phyloP scores from a whole-genome alignment of 2,329 filamentous ascomycete genomes.

The Macrophomina phaseolina region DNA sequence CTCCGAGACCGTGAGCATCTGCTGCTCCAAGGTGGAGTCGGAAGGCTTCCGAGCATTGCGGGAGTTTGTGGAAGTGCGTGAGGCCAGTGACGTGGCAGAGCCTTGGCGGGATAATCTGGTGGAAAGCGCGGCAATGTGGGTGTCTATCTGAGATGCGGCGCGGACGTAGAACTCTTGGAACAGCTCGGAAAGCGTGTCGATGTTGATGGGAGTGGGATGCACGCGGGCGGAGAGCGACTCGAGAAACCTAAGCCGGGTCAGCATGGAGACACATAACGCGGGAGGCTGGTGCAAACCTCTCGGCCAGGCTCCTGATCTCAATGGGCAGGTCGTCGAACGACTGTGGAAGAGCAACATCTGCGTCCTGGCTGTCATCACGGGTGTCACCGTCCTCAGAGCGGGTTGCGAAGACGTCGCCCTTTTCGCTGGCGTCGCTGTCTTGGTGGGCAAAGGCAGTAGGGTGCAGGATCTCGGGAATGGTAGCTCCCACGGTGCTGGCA shows the following conservation, averaged over 20 bases:
- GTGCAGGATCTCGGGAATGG: slow-evolving; percentile 51
- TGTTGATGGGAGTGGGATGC: slow-evolving; percentile 79
- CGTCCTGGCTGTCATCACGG: slow-evolving; percentile 33
- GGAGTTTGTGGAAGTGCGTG: slow-evolving; percentile 56
- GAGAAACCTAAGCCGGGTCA: slow-evolving; percentile 70
- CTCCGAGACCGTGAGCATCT: slow-evolving; percentile 91
- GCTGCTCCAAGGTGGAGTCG: slow-evolving; percentile 62
- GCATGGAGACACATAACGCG: not conserved
- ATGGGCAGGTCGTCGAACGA: slow-evolving; percentile 90
- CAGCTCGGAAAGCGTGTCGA: slow-evolving; percentile 80
- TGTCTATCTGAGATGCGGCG: slow-evolving; percentile 81
- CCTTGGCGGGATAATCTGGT: slow-evolving; percentile 73
- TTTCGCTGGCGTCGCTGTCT: slow-evolving; percentile 40
- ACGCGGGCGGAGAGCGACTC: slow-evolving; percentile 88
- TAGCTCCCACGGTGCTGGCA: slow-evolving; percentile 52
- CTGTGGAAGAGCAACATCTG: slow-evolving; percentile 56
- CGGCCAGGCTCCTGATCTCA: slow-evolving; percentile 87
- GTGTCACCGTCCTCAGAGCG: slow-evolving; percentile 40
- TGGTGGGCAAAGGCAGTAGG: slow-evolving; percentile 47
- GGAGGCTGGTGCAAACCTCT: slow-evolving; percentile 65
- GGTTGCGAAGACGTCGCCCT: slow-evolving; percentile 49
- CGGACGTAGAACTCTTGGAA: slow-evolving; percentile 94
- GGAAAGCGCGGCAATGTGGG: slow-evolving; percentile 81
- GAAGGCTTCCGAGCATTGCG: slow-evolving; percentile 43
- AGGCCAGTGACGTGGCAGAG: slow-evolving; percentile 56